These are phyloP conservation scores for Leucocoprinus leucothites DNA, from an alignment of 768 basidiomycete species.

Conservation along the genomic window DNA sequence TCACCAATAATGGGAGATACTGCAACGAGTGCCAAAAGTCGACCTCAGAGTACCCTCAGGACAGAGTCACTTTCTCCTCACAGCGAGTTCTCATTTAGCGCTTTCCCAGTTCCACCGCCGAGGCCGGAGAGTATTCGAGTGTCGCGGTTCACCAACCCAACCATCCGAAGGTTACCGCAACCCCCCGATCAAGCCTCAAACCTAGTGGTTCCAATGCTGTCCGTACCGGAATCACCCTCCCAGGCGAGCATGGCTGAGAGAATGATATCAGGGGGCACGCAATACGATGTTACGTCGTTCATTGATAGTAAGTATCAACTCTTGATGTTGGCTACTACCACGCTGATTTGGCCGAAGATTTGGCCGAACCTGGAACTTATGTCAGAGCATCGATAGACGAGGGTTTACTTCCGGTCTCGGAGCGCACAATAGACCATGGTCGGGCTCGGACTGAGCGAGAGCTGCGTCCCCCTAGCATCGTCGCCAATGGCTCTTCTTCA, in stretches of 20 bases:
- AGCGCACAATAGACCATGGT: neutral
- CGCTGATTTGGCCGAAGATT: neutral
- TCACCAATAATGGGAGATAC: conserved; percentile 1
- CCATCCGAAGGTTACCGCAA: neutral
- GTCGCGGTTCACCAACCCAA: conserved; percentile 12
- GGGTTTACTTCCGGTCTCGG: neutral
- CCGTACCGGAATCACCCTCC: conserved; percentile 16
- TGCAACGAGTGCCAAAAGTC: neutral
- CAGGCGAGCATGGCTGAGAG: conserved; percentile 17
- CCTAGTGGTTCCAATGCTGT: neutral
- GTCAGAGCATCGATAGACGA: neutral
- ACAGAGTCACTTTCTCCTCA: conserved; percentile 13
- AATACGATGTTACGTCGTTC: conserved; percentile 75
- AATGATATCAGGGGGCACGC: conserved; percentile 45
- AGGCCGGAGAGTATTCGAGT: neutral
- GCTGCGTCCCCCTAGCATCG: too few species aligned
- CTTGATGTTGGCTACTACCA: conserved; percentile 4
- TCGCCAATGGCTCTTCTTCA: neutral
- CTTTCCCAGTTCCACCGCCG: conserved; percentile 63
- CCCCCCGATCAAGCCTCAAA: neutral
- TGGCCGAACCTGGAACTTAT: conserved; percentile 2
- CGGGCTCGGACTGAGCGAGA: too few species aligned
- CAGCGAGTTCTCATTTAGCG: conserved; percentile 67
- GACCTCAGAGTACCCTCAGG: conserved; percentile 8
- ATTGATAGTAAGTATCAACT: conserved; percentile 42